Evolutionary conservation across 768 basidiomycete species (phyloP).

Genomic region (Russula abietina): DNA sequence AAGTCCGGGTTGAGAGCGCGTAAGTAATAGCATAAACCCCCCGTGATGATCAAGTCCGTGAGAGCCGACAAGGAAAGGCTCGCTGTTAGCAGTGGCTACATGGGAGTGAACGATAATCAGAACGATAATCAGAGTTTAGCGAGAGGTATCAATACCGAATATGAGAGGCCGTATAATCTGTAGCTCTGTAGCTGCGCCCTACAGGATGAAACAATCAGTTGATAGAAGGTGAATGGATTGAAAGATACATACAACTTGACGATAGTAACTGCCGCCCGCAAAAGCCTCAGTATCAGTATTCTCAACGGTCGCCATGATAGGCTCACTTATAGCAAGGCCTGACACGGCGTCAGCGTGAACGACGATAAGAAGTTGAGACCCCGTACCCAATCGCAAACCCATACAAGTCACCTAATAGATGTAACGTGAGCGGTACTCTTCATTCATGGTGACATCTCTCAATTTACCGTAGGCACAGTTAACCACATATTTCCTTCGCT

Average conservation of each 20-base stretch:
- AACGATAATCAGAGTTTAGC: not conserved
- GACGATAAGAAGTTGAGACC: not conserved
- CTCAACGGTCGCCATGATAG: not conserved
- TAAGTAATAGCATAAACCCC: conserved; percentile 18
- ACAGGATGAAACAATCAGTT: not conserved
- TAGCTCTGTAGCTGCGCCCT: conserved; percentile 7
- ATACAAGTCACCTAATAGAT: not conserved
- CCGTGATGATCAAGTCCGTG: conserved; percentile 16
- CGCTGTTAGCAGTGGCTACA: conserved; percentile 9
- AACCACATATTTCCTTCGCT: conserved; percentile 20
- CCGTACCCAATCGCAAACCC: conserved; percentile 1
- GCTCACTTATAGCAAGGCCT: conserved; percentile 9
- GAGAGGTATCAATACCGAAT: not conserved
- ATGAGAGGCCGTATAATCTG: not conserved
- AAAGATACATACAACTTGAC: conserved; percentile 4
- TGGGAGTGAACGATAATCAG: not conserved
- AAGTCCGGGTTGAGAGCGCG: conserved; percentile 14
- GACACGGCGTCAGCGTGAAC: not conserved
- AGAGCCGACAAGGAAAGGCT: conserved; percentile 12
- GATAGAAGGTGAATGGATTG: not conserved
- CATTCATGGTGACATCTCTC: not conserved
- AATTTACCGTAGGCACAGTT: conserved; percentile 9
- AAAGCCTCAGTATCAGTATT: not conserved
- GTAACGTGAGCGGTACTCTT: not conserved
- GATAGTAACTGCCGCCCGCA: not conserved